These are phyloP conservation scores for Dactylellina leptospora DNA, from an alignment of 2,329 filamentous ascomycete species.

Conservation along the genomic window DNA sequence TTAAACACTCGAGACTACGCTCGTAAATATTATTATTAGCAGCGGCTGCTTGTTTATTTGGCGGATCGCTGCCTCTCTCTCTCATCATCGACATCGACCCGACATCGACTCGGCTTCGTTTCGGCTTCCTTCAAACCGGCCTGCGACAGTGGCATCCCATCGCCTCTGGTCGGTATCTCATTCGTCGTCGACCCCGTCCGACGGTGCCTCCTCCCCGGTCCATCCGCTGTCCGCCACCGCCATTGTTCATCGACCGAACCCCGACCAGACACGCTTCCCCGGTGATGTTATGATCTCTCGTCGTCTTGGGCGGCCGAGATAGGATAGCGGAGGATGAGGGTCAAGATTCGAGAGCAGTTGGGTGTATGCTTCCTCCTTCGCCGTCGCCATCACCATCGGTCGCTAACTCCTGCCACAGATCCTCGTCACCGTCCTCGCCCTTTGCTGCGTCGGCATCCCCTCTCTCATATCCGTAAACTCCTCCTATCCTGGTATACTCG, in stretches of 20 bases:
- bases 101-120: no score
- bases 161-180: no score
- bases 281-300: constrained; percentile 34
- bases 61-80: no score
- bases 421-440: constrained; percentile 72
- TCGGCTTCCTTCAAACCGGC: no score
- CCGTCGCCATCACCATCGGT: not conserved
- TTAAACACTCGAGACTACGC: no score
- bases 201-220: no score
- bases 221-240: not conserved
- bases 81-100: no score
- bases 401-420: constrained; percentile 59
- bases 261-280: not conserved
- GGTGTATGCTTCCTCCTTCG: constrained; percentile 60
- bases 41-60: no score
- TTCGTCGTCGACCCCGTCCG: no score
- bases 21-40: no score
- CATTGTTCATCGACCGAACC: not conserved
- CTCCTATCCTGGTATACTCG: not conserved
- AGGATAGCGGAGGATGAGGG: constrained; percentile 69
- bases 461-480: constrained; percentile 73
- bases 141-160: no score
- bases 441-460: constrained; percentile 76
- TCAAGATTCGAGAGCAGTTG: constrained; percentile 88
- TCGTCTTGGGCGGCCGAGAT: constrained; percentile 16